Conservation (phyloP, 495 filamentous ascomycete genomes). For the Aspergillus leporis region DNA sequence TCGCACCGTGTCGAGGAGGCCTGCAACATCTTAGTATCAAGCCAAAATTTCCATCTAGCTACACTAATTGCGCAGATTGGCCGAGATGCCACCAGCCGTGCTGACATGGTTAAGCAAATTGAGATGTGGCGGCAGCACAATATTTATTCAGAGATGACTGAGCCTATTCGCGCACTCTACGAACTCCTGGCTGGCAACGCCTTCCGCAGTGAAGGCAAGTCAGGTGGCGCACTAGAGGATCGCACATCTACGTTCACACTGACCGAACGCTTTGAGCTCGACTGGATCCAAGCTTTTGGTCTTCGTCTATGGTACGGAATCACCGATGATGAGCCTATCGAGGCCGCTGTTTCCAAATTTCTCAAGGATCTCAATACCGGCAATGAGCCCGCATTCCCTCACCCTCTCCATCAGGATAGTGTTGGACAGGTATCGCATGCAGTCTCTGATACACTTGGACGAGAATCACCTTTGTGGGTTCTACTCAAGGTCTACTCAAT, state of each 20-base stretch:
- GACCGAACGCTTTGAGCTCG: constrained; percentile 75
- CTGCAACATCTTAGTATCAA: constrained; percentile 71
- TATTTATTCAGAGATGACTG: constrained; percentile 80
- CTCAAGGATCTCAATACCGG: constrained; percentile 64
- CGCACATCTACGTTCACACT: constrained; percentile 73
- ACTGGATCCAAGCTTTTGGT: constrained; percentile 92
- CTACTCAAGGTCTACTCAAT: constrained; percentile 77
- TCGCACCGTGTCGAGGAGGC: constrained; percentile 77
- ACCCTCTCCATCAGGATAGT: constrained; percentile 59
- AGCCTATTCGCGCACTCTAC: constrained; percentile 83
- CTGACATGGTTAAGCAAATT: constrained; percentile 74
- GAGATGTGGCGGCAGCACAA: constrained; percentile 79
- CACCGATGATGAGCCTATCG: constrained; percentile 62
- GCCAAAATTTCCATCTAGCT: constrained; percentile 75
- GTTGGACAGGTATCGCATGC: constrained; percentile 51
- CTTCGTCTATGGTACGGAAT: constrained; percentile 85
- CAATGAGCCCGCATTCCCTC: constrained; percentile 58
- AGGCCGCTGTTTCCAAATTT: constrained; percentile 69
- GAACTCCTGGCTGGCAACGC: constrained; percentile 86
- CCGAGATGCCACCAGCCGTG: constrained; percentile 59
- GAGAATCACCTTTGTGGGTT: constrained; percentile 81
- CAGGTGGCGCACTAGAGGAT: constrained; percentile 66
- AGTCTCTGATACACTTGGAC: constrained; percentile 44
- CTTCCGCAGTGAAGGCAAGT: constrained; percentile 72
- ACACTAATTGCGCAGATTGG: constrained; percentile 81